These are phyloP conservation scores for Bidens hawaiensis DNA, from an alignment of 140 eudicot genomes.

Conservation along the genomic window DNA sequence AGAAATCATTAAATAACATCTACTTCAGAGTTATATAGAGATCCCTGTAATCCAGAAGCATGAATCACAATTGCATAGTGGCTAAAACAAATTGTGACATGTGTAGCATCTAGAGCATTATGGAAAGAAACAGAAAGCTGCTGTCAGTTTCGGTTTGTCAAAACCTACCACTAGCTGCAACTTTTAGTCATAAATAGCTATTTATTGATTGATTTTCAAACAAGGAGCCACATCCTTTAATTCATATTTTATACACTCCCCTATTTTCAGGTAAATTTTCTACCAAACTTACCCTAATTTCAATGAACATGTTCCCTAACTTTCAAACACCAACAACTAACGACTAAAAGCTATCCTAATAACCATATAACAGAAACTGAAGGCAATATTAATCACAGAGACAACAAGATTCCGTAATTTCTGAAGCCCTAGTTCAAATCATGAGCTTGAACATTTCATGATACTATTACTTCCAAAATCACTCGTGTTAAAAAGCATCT, in stretches of 20 bases:
- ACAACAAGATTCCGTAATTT: not conserved
- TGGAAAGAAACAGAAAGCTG: not conserved
- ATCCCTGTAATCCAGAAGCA: no score
- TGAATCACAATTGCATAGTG: no score
- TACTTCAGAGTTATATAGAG: no score
- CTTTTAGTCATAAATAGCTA: constrained; percentile 1
- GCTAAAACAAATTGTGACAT: not conserved
- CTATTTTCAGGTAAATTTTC: not conserved
- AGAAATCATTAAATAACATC: no score
- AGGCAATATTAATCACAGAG: not conserved
- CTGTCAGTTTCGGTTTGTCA: not conserved
- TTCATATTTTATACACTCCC: not conserved
- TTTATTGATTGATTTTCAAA: constrained; percentile 8
- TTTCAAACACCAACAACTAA: not conserved
- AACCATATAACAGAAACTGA: not conserved
- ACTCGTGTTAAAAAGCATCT: no score
- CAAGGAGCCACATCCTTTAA: constrained; percentile 4
- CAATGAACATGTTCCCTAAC: not conserved
- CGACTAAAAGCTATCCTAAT: not conserved
- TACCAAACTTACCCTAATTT: not conserved
- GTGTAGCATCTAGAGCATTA: not conserved
- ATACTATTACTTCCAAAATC: not conserved
- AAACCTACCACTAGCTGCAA: not conserved
- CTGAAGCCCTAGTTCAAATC: constrained; percentile 8
- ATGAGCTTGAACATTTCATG: not conserved